Evolutionary conservation across 169 alveolate species (phyloP).

Genomic region (Eimeria brunetti): DNA sequence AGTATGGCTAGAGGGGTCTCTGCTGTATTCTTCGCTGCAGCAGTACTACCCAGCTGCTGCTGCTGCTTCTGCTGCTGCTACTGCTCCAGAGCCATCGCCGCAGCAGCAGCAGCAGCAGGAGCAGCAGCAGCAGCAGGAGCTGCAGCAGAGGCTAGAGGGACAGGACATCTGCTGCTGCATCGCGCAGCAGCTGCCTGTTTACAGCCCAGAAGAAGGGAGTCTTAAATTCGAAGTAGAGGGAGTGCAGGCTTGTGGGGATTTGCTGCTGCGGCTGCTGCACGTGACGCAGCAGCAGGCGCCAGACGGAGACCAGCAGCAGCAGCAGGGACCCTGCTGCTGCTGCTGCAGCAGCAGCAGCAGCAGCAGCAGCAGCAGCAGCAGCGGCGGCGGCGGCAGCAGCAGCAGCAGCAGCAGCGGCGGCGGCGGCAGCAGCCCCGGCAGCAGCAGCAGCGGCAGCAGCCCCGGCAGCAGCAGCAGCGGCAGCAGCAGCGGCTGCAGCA

Average conservation of each 20-base stretch:
- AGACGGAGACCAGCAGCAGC: background rate
- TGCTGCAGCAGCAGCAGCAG: background rate
- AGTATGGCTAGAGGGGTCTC: conserved; percentile 55
- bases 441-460: conserved; percentile 34
- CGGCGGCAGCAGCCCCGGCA: conserved; percentile 13
- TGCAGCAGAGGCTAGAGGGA: conserved; percentile 6
- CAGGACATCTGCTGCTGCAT: conserved; percentile 21
- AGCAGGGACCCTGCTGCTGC: too few relatives aligned
- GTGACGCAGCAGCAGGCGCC: background rate
- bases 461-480: background rate
- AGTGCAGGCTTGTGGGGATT: conserved; percentile 25
- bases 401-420: conserved; percentile 27
- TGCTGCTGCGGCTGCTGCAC: conserved; percentile 66
- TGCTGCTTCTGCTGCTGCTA: background rate
- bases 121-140: conserved; percentile 4
- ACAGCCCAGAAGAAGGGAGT: conserved; percentile 52
- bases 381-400: too few relatives aligned
- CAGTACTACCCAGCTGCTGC: background rate
- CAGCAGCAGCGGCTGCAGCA: conserved; percentile 7
- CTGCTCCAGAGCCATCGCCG: background rate
- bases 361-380: background rate
- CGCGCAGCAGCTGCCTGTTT: conserved; percentile 19
- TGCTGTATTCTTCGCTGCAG: conserved; percentile 40
- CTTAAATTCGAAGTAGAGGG: conserved; percentile 47
- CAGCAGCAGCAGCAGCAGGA: background rate